phyloP scores from a whole-genome alignment of 2,329 filamentous ascomycete genomes.

The Akanthomyces muscarius region DNA sequence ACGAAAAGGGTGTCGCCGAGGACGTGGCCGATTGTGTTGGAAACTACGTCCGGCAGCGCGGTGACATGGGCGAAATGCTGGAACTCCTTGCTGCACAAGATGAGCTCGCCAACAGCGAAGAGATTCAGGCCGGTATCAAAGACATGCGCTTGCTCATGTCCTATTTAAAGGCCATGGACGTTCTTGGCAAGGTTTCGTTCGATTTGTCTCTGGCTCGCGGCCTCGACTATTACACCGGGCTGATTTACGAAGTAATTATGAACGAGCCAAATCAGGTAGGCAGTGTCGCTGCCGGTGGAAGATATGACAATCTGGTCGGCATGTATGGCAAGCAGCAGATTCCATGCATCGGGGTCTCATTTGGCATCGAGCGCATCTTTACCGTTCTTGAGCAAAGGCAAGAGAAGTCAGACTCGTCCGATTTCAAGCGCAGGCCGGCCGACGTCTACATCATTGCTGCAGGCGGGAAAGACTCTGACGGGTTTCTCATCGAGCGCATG shows the following conservation, averaged over 20 bases:
- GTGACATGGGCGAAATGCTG: constrained; percentile 64
- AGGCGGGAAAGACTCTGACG: constrained; percentile 68
- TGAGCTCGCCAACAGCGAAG: constrained; percentile 69
- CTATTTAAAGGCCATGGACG: constrained; percentile 74
- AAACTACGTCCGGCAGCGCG: constrained; percentile 72
- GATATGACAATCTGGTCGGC: constrained; percentile 88
- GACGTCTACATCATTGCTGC: constrained; percentile 96
- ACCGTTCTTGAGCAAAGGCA: constrained; percentile 76
- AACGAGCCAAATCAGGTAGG: constrained; percentile 78
- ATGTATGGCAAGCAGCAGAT: constrained; percentile 89
- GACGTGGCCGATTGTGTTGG: constrained; percentile 84
- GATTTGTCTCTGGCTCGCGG: constrained; percentile 86
- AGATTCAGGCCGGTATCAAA: constrained; percentile 71
- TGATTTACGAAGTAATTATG: constrained; percentile 87
- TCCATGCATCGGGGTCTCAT: constrained; percentile 64
- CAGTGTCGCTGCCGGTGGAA: constrained; percentile 81
- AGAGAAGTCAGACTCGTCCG: constrained; percentile 44
- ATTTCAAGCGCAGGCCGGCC: constrained; percentile 63
- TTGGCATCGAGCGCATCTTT: constrained; percentile 93
- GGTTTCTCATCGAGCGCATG: constrained; percentile 75
- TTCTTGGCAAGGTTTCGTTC: constrained; percentile 73
- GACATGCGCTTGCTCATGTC: constrained; percentile 78
- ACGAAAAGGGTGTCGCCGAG: constrained; percentile 76
- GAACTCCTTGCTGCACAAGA: constrained; percentile 55
- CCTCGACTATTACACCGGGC: constrained; percentile 83